Conservation (phyloP, 352 stramenopile genomes). For the Pythium sukuiense region DNA sequence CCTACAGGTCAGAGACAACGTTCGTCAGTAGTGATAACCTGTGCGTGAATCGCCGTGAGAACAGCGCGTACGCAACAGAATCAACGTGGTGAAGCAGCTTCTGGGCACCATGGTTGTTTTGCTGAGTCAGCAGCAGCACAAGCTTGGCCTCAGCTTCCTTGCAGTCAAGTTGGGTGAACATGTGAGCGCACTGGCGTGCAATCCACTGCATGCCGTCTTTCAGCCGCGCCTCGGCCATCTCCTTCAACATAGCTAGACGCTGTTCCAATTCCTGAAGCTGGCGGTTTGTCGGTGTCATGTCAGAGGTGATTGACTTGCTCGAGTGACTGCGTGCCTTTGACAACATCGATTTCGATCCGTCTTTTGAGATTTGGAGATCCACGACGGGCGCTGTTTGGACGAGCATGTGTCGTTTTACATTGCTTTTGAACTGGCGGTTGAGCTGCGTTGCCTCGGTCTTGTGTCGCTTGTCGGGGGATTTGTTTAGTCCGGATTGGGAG, state of each 20-base stretch:
- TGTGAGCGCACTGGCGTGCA: conserved; percentile 50
- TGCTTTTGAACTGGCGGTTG: conserved; percentile 37
- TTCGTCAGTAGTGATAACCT: neutral
- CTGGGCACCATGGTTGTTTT: conserved; percentile 32
- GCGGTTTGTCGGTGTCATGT: conserved; percentile 16
- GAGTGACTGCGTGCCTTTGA: neutral
- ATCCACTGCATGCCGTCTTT: conserved; percentile 61
- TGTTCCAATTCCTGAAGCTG: conserved; percentile 26
- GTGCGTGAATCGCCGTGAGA: neutral
- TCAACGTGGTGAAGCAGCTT: conserved; percentile 3
- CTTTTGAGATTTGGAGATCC: conserved; percentile 6
- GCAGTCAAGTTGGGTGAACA: conserved; percentile 62
- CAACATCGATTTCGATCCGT: neutral
- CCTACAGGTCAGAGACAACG: neutral
- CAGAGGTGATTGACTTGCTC: neutral
- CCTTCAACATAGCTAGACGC: conserved; percentile 13
- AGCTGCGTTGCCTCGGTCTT: conserved; percentile 4
- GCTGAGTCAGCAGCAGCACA: conserved; percentile 31
- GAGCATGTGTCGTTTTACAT: conserved; percentile 36
- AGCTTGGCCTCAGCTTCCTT: conserved; percentile 52
- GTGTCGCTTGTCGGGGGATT: neutral
- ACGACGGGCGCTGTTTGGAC: conserved; percentile 34
- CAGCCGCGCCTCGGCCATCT: conserved; percentile 34
- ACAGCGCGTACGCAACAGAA: conserved; percentile 12
- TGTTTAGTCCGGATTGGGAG: neutral